These are phyloP conservation scores for Cytospora leucostoma DNA, from an alignment of 2,329 filamentous ascomycete genomes.

Conservation along the genomic window DNA sequence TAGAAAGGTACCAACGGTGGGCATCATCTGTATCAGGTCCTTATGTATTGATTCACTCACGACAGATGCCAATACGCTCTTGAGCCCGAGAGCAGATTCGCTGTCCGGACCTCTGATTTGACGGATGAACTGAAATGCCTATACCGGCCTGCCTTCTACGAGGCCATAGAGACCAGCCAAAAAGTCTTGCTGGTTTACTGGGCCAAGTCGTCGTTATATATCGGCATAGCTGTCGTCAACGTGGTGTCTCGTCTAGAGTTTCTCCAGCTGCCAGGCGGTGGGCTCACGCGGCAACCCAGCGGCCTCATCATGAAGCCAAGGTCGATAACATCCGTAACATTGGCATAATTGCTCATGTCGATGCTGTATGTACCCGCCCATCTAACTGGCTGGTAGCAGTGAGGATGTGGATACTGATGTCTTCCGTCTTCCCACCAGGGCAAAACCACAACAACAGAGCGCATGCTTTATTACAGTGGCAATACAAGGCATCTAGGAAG, in stretches of 20 bases:
- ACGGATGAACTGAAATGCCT: slow-evolving; percentile 24
- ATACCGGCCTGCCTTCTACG: slow-evolving; percentile 23
- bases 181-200: slow-evolving; percentile 17
- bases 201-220: slow-evolving; percentile 9
- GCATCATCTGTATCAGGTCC: not conserved
- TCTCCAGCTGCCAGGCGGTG: slow-evolving; percentile 11
- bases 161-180: slow-evolving; percentile 15
- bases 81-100: not conserved
- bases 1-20: not conserved
- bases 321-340: slow-evolving; percentile 82
- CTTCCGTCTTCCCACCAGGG: slow-evolving; percentile 50
- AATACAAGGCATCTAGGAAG: slow-evolving; percentile 82
- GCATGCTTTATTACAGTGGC: slow-evolving; percentile 97
- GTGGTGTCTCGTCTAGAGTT: not conserved
- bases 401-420: slow-evolving; percentile 50
- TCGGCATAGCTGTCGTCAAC: slow-evolving; percentile 12
- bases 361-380: slow-evolving; percentile 63
- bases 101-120: not conserved
- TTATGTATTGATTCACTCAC: no score
- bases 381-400: slow-evolving; percentile 68
- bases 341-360: slow-evolving; percentile 97
- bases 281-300: slow-evolving; percentile 9
- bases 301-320: slow-evolving; percentile 38
- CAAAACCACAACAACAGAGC: slow-evolving; percentile 98
- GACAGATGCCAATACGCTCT: not conserved